Evolutionary conservation across 2,329 filamentous ascomycete species (phyloP), one percentile per base, ranked within the genome.

Genomic region (Colletotrichum trifolii): DNA sequence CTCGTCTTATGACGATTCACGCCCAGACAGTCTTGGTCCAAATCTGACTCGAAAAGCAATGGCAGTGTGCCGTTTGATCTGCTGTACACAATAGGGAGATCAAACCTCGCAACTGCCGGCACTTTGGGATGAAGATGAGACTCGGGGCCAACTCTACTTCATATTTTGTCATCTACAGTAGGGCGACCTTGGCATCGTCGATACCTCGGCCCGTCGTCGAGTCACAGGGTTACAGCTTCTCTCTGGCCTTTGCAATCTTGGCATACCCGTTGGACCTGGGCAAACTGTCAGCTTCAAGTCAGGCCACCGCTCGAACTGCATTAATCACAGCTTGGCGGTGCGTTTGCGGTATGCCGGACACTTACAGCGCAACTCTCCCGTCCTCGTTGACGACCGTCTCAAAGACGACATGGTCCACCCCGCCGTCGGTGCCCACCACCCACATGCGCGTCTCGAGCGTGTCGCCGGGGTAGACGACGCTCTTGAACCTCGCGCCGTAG

Each of bases 391-490:
- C 78, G 47, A 77, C 70, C 3, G 78, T 80, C 73, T 80, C 76
- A 68, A 81, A 81, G 38, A 77, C 59, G 34, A 80, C 67, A 43
- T 78, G 71, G 48, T 79, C 75, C 8, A 73, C 67, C 11, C 75
- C 74, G 55, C 69, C 70, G 11, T 72, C 72, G 17, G 68, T 71
- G 2, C 71, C 73, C n/a, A 75, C 72, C 45, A 77, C 71, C 79
- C 79, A 81, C 72, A 81, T 81, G 34, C 75, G 71, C 48, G 78
- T 81, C 68, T 80, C 77, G 2, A 82, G 69, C 46, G 75, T 75
- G 47, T 83, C 81, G 0, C 81, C 81, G 0, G 82, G 82, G 64
- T 81, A 82, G 8, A 83, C 82, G 3, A 81, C 78, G 45, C 75
- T 78, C 53, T 80, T 77, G 69, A 84, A 84, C 39, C 79, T 73